Percentiles rank a stretch among this genome's conserved stretches.
These are phyloP conservation scores for Symbiodinium natans DNA, from an alignment of 73 alveolate genomes.

Conservation along the genomic window DNA sequence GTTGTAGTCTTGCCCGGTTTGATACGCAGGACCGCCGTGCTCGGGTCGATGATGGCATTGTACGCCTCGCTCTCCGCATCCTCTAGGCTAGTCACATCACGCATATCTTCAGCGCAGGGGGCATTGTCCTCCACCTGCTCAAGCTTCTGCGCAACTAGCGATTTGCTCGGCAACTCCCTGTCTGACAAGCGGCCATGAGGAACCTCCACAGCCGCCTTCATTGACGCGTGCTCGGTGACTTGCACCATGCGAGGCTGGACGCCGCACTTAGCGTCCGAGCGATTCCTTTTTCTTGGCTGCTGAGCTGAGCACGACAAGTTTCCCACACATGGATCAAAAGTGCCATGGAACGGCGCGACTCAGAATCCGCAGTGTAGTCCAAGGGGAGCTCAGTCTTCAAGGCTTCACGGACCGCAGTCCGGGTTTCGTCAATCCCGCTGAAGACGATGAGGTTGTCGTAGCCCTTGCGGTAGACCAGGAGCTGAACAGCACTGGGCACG, in stretches of 20 bases:
- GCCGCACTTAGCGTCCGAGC: too few relatives aligned
- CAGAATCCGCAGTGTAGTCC: neutral
- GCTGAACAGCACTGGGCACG: neutral
- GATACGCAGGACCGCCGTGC: neutral
- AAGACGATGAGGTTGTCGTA: neutral
- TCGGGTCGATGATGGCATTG: neutral
- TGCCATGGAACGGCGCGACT: neutral
- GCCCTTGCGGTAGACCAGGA: neutral
- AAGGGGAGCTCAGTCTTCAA: neutral
- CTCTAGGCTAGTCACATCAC: conserved; percentile 20
- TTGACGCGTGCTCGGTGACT: conserved; percentile 18
- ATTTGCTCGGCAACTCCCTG: conserved; percentile 7
- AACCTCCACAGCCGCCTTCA: neutral
- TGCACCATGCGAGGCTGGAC: conserved; percentile 23
- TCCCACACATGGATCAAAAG: neutral
- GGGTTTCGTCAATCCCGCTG: neutral
- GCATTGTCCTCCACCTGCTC: conserved; percentile 30
- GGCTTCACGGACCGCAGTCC: neutral
- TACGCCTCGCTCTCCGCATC: conserved; percentile 12
- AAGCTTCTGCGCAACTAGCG: neutral
- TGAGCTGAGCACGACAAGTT: too few relatives aligned
- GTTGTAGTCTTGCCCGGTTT: neutral
- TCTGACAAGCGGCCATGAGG: neutral
- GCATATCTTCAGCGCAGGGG: conserved; percentile 2
- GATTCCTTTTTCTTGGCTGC: too few relatives aligned